Percentiles rank a stretch among this genome's conserved stretches.
Conservation (phyloP, 192 early-diverging fungal species). For the Coemansia nantahalensis region DNA sequence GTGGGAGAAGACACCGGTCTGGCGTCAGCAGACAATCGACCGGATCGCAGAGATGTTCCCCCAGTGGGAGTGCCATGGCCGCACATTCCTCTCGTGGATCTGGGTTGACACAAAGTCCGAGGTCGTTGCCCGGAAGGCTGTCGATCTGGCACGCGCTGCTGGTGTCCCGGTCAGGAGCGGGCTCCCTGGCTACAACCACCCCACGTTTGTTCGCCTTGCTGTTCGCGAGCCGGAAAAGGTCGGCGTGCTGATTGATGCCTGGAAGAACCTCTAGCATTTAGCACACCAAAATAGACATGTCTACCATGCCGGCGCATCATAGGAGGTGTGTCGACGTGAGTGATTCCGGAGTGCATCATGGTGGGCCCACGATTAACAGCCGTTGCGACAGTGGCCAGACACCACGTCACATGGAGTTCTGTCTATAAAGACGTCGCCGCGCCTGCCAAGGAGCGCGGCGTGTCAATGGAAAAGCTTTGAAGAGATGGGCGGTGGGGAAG, state of each 20-base stretch:
- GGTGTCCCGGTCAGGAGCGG: slow-evolving; percentile 87
- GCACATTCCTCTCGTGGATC: slow-evolving; percentile 80
- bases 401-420: no score
- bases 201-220: slow-evolving; percentile 73
- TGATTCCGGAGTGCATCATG: no score
- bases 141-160: slow-evolving; percentile 63
- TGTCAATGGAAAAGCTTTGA: no score
- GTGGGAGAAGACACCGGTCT: slow-evolving; percentile 70
- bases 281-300: no score
- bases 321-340: no score
- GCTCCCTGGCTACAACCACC: slow-evolving; percentile 69
- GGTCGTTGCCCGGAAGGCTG: slow-evolving; percentile 60
- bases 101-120: slow-evolving; percentile 75
- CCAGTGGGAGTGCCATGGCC: slow-evolving; percentile 68
- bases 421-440: no score
- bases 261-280: slow-evolving; percentile 60
- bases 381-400: no score
- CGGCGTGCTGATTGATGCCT: slow-evolving; percentile 68
- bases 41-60: slow-evolving; percentile 33
- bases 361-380: no score
- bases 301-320: no score
- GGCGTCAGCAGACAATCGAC: slow-evolving; percentile 57
- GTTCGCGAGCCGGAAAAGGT: slow-evolving; percentile 71
- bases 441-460: no score
- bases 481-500: no score